A percentile compares a stretch with the other conserved stretches of the same genome.
Evolutionary conservation across 2,329 filamentous ascomycete species (phyloP).

Genomic region (Sarocladiaceae sp.): DNA sequence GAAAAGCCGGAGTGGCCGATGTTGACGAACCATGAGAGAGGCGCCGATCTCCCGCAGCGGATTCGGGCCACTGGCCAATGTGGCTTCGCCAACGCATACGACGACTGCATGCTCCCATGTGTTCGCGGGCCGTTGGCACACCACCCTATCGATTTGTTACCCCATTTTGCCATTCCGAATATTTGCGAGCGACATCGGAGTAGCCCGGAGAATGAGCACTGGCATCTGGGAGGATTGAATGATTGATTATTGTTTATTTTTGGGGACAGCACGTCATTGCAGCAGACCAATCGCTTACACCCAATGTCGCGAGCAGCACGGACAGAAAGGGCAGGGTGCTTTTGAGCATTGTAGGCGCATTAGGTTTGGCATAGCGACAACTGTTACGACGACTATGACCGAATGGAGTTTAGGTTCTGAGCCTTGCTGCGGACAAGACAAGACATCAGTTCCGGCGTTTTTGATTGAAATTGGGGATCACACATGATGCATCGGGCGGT

Average conservation of each 20-base stretch:
- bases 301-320: background rate
- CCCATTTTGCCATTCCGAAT: too few relatives aligned
- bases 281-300: background rate
- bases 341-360: conserved; percentile 1
- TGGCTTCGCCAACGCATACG: background rate
- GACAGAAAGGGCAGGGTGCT: background rate
- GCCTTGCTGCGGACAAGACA: background rate
- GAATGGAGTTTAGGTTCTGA: background rate
- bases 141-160: background rate
- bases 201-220: background rate
- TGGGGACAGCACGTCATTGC: background rate
- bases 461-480: background rate
- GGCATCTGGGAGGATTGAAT: background rate
- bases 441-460: background rate
- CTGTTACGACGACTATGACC: conserved; percentile 1
- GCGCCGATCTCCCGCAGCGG: conserved; percentile 4
- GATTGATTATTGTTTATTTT: background rate
- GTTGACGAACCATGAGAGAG: background rate
- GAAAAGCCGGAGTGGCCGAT: conserved; percentile 3
- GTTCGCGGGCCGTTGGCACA: background rate
- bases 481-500: conserved; percentile 4
- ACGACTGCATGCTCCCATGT: background rate
- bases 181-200: too few relatives aligned
- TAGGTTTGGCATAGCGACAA: background rate
- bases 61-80: background rate